Percentiles rank a stretch among this genome's conserved stretches.
Conservation (phyloP, 2,329 filamentous ascomycete species). For the Trichophyton benhamiae region DNA sequence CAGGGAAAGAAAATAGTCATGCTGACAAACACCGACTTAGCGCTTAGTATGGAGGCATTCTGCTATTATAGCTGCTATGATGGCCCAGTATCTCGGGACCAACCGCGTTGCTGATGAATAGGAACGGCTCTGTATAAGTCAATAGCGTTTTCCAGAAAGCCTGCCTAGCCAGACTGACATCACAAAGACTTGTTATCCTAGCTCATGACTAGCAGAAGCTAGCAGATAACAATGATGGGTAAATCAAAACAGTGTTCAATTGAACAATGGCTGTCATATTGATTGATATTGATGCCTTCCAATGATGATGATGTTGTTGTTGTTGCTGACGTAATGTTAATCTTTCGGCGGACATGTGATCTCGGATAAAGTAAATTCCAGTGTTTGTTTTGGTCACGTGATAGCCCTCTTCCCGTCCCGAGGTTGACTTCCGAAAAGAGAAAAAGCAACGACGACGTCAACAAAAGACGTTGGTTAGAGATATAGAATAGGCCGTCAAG, state of each 20-base stretch:
- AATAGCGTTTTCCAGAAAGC: background rate
- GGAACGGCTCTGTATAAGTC: background rate
- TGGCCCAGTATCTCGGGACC: background rate
- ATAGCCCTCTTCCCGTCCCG: no score
- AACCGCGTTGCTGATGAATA: background rate
- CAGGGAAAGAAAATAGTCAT: background rate
- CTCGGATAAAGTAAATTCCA: background rate
- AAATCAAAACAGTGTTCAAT: background rate
- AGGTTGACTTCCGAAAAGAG: background rate
- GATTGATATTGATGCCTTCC: background rate
- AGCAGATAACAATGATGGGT: background rate
- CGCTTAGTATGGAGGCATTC: background rate
- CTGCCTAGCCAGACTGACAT: background rate
- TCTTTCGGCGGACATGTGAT: background rate
- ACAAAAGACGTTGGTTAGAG: no score
- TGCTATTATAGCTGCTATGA: background rate
- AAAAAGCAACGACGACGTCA: no score
- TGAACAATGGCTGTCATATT: background rate
- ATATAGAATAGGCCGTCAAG: no score
- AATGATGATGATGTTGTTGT: background rate
- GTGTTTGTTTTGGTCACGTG: no score
- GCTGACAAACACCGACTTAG: background rate
- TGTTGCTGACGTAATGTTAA: background rate
- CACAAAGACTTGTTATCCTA: background rate
- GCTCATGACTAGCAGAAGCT: background rate